Evolutionary conservation across 139 green algal genomes (phyloP), one percentile per base, ranked within the genome.

Genomic region (Limnomonas spitsbergensis): DNA sequence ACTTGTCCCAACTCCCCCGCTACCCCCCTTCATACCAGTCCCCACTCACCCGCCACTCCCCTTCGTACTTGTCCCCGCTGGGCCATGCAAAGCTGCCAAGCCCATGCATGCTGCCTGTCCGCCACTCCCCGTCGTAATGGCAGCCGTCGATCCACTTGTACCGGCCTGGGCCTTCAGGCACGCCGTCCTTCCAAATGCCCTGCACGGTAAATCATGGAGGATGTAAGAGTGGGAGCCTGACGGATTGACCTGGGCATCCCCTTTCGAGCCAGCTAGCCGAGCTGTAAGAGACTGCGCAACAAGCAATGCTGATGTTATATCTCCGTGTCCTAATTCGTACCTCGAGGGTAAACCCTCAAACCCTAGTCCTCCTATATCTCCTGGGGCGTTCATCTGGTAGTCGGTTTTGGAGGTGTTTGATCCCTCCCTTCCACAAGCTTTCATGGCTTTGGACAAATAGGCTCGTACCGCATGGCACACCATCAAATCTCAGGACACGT

Each of bases 41-140:
- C 27, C 24, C 61, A 36, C 83, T 1, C 73, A 83, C 91, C 89
- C 84, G 88, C 90, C 91, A 98, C 61, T 95, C 88, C 1, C 94
- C 94, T 69, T 97, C 94, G 73, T 97, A 97, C 20, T 91, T 78
- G 72, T 98, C 93, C 0, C 86, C 92, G 69, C 76, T 90, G n/a
- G 73, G 78, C 94, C 94, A 98, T n/a, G 89, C 87, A 70, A 97
- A 96, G 3, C 91, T 97, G 69, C 94, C 94, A 42, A 90, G 84
- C 32, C 94, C 94, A 47, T 91, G 79, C 91, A 98, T 96, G 20
- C 68, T 78, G 27, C 94, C 94, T 4, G 42, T 73, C 38, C 79
- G 42, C 93, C 93, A 98, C 77, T 98, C 92, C 0, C 93, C 93
- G 53, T 96, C 89, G 79, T 95, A 97, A 79, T 96, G 89, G 74